Percentiles rank a stretch among this genome's conserved stretches.
phyloP scores from a whole-genome alignment of 257 asterid genomes.

The Buddleja alternifolia region DNA sequence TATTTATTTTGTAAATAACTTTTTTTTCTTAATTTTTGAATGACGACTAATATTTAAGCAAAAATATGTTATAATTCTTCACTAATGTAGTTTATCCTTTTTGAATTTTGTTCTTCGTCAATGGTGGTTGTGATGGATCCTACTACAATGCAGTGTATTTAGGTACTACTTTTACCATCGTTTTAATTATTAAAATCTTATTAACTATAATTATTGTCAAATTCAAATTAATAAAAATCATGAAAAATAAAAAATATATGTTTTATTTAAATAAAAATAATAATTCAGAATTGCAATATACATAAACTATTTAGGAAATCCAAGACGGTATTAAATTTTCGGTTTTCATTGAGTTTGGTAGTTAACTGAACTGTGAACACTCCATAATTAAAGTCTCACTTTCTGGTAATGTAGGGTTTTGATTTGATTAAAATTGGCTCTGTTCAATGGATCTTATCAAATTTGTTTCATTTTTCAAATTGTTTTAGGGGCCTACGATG shows the following conservation, averaged over 20 bases:
- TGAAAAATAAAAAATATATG: background rate
- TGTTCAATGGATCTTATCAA: conserved; percentile 33
- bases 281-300: too few relatives aligned
- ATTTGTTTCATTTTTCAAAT: background rate
- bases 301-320: too few relatives aligned
- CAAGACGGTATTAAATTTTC: too few relatives aligned
- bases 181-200: background rate
- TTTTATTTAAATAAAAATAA: background rate
- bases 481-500: conserved; percentile 73
- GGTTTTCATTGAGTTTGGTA: too few relatives aligned
- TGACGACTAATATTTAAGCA: background rate
- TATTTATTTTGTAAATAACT: background rate
- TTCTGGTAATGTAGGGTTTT: background rate
- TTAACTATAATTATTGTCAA: too few relatives aligned
- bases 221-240: too few relatives aligned
- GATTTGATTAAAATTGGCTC: conserved; percentile 7
- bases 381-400: background rate
- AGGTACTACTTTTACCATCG: conserved; percentile 47
- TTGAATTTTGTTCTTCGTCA: conserved; percentile 6
- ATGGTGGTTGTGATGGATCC: conserved; percentile 46
- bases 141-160: conserved; percentile 62
- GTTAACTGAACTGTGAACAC: too few relatives aligned
- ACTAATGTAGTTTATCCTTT: background rate
- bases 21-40: background rate
- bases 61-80: too few relatives aligned